phyloP scores from a whole-genome alignment of 2,329 filamentous ascomycete genomes.

The Setomelanomma holmii region DNA sequence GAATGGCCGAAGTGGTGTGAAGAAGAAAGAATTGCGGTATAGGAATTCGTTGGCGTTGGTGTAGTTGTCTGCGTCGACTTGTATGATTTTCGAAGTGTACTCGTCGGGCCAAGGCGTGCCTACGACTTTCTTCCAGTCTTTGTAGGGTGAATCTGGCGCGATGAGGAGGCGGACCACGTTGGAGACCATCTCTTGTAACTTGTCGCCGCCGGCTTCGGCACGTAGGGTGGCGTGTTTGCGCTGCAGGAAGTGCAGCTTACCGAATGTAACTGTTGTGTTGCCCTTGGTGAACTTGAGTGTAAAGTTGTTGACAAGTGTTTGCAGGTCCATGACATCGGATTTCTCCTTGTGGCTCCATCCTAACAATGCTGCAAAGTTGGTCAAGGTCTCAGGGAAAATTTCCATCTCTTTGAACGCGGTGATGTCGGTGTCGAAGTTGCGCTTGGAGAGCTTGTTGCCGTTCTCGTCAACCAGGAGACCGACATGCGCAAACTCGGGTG shows the following conservation, averaged over 20 bases:
- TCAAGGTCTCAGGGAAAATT: conserved; percentile 68
- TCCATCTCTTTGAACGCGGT: conserved; percentile 64
- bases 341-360: conserved; percentile 78
- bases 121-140: conserved; percentile 29
- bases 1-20: conserved; percentile 48
- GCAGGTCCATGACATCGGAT: conserved; percentile 74
- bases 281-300: conserved; percentile 89
- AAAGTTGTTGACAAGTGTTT: conserved; percentile 77
- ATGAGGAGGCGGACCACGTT: conserved; percentile 38
- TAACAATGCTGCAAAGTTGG: conserved; percentile 84
- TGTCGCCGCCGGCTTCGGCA: conserved; percentile 54
- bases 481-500: conserved; percentile 58
- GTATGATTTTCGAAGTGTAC: conserved; percentile 61
- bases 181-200: conserved; percentile 47
- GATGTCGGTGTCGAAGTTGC: conserved; percentile 72
- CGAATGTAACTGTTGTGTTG: conserved; percentile 80
- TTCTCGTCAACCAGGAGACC: conserved; percentile 56
- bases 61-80: conserved; percentile 64
- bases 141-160: conserved; percentile 35
- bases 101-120: conserved; percentile 45
- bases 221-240: conserved; percentile 67
- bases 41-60: conserved; percentile 63
- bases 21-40: conserved; percentile 65
- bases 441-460: conserved; percentile 73
- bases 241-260: conserved; percentile 83